Evolutionary conservation across 2,329 filamentous ascomycete species (phyloP).

Genomic region (Stromatinia cepivora): DNA sequence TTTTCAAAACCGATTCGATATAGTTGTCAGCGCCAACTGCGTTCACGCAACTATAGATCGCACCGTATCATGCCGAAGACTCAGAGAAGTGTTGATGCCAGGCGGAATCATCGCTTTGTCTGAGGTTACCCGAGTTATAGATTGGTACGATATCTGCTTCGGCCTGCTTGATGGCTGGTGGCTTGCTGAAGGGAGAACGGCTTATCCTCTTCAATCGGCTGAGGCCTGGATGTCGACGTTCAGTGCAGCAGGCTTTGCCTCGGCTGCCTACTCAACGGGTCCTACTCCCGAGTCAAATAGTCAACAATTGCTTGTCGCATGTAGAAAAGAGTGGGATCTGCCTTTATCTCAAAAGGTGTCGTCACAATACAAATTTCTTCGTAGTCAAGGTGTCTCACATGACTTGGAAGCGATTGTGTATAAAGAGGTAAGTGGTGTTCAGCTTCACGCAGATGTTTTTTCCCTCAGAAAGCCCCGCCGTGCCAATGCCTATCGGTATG

Average conservation of each 20-base stretch:
- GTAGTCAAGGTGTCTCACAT: not conserved
- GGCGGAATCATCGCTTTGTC: slow-evolving; percentile 32
- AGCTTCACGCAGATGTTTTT: slow-evolving; percentile 1
- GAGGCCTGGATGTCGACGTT: slow-evolving; percentile 30
- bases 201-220: too few species aligned
- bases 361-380: not conserved
- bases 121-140: slow-evolving; percentile 32
- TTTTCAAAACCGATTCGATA: slow-evolving; percentile 25
- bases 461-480: not conserved
- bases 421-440: not conserved
- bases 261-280: slow-evolving; percentile 28
- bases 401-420: not conserved
- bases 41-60: slow-evolving; percentile 35
- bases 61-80: slow-evolving; percentile 20
- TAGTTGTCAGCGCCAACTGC: slow-evolving; percentile 33
- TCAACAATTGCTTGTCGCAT: slow-evolving; percentile 12
- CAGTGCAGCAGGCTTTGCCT: slow-evolving; percentile 23
- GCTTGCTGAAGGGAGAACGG: slow-evolving; percentile 31
- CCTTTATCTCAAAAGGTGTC: not conserved
- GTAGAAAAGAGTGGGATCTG: too few species aligned
- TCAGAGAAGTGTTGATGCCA: slow-evolving; percentile 25
- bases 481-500: not conserved
- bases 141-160: slow-evolving; percentile 36
- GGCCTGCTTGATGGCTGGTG: slow-evolving; percentile 40
- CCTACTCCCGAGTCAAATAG: slow-evolving; percentile 24